Evolutionary conservation across 2,329 filamentous ascomycete species (phyloP).

Genomic region (Fusarium neocosmosporiellum): DNA sequence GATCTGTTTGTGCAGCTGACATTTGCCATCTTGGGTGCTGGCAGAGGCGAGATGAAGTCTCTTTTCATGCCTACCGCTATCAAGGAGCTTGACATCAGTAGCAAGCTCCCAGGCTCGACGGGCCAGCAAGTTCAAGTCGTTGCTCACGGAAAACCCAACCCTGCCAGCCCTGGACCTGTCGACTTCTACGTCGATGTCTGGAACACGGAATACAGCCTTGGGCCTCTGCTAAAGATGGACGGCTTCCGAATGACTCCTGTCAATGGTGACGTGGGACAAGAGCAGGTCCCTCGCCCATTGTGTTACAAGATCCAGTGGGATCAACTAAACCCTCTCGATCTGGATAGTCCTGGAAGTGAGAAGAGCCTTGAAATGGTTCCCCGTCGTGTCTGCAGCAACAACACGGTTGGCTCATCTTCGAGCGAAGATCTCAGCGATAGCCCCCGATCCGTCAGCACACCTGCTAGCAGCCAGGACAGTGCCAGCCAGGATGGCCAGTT

Average conservation of each 20-base stretch:
- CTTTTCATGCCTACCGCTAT: conserved; percentile 53
- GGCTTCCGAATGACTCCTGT: conserved; percentile 56
- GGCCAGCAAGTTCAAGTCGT: conserved; percentile 46
- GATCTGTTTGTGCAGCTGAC: conserved; percentile 58
- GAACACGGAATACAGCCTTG: conserved; percentile 26
- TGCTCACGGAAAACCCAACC: conserved; percentile 40
- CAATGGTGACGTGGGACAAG: conserved; percentile 45
- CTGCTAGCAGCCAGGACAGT: neutral
- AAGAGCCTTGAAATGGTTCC: neutral
- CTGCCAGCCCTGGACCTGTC: conserved; percentile 40
- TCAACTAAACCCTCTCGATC: conserved; percentile 36
- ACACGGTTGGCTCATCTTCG: neutral
- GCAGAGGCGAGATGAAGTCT: conserved; percentile 42
- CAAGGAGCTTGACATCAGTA: conserved; percentile 46
- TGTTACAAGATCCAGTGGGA: conserved; percentile 62
- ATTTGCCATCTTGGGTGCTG: conserved; percentile 53
- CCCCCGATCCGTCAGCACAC: neutral
- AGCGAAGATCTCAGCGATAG: neutral
- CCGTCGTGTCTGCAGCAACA: neutral
- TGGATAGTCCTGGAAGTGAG: neutral
- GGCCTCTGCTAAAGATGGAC: conserved; percentile 50
- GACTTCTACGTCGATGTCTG: conserved; percentile 52
- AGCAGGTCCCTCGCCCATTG: conserved; percentile 42
- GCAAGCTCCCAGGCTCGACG: conserved; percentile 34
- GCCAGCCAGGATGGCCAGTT: neutral